phyloP scores from a whole-genome alignment of 2,329 filamentous ascomycete species.

The Hypoxylon sp. region DNA sequence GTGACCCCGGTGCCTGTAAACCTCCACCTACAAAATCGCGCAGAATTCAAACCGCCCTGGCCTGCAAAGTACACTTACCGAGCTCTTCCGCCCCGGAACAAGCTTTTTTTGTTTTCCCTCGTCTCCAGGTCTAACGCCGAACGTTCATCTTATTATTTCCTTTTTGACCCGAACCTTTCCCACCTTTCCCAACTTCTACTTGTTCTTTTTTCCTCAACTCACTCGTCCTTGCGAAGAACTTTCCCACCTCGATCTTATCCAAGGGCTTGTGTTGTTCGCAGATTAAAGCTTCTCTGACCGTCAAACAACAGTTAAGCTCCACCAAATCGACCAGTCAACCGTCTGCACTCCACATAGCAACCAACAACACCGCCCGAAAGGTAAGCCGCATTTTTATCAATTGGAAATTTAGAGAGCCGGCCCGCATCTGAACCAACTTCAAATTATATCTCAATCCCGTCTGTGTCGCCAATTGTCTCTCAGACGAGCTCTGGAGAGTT shows the following conservation, averaged over 20 bases:
- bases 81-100: constrained; percentile 51
- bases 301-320: constrained; percentile 45
- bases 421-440: constrained; percentile 18
- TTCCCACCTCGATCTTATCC: constrained; percentile 48
- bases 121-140: constrained; percentile 49
- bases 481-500: constrained; percentile 11
- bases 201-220: constrained; percentile 52
- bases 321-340: constrained; percentile 38
- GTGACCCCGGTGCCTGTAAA: constrained; percentile 46
- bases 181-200: constrained; percentile 44
- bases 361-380: constrained; percentile 30
- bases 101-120: constrained; percentile 49
- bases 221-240: constrained; percentile 55
- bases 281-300: constrained; percentile 47
- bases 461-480: constrained; percentile 5
- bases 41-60: constrained; percentile 47
- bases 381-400: constrained; percentile 44
- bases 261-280: constrained; percentile 57
- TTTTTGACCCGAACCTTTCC: constrained; percentile 47
- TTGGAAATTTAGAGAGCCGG: constrained; percentile 29
- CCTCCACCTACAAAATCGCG: constrained; percentile 54
- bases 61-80: constrained; percentile 45
- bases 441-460: constrained; percentile 11
- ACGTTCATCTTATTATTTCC: constrained; percentile 52
- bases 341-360: constrained; percentile 36